These are phyloP conservation scores for Penicillium brevicompactum DNA, from an alignment of 2,329 filamentous ascomycete genomes.

Conservation along the genomic window DNA sequence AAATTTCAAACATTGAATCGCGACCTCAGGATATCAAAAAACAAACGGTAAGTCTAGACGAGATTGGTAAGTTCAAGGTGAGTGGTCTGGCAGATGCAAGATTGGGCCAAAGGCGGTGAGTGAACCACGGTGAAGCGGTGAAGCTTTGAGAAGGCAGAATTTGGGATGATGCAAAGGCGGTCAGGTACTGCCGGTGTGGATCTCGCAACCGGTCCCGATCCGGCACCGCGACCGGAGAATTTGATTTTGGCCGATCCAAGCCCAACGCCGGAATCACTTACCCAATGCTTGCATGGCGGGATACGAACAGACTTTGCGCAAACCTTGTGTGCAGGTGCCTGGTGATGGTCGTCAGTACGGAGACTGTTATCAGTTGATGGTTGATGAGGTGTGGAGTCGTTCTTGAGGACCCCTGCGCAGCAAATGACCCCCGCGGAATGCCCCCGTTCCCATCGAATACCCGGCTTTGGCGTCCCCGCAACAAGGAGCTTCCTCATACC, in stretches of 20 bases:
- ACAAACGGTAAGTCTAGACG: too few species aligned
- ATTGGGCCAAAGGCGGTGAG: too few species aligned
- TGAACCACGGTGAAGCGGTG: too few species aligned
- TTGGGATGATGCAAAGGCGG: too few species aligned
- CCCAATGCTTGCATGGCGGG: background rate
- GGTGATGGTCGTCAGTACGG: background rate
- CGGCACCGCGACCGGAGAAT: slow-evolving; percentile 4
- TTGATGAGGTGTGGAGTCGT: slow-evolving; percentile 2
- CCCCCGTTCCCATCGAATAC: background rate
- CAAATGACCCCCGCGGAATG: slow-evolving; percentile 6
- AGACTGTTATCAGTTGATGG: too few species aligned
- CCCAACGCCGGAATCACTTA: background rate
- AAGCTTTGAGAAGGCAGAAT: too few species aligned
- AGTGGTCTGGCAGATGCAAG: too few species aligned
- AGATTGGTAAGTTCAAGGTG: too few species aligned
- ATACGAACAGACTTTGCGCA: background rate
- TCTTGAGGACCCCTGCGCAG: slow-evolving; percentile 2
- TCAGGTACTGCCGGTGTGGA: background rate
- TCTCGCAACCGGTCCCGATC: slow-evolving; percentile 8
- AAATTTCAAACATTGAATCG: too few species aligned
- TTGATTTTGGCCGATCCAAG: slow-evolving; percentile 3
- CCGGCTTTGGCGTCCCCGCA: slow-evolving; percentile 3
- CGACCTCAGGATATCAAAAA: too few species aligned
- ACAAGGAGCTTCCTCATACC: background rate
- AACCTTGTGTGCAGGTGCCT: background rate